Conservation (phyloP, 2,329 filamentous ascomycete genomes). For the Aspergillus aculeatinus region DNA sequence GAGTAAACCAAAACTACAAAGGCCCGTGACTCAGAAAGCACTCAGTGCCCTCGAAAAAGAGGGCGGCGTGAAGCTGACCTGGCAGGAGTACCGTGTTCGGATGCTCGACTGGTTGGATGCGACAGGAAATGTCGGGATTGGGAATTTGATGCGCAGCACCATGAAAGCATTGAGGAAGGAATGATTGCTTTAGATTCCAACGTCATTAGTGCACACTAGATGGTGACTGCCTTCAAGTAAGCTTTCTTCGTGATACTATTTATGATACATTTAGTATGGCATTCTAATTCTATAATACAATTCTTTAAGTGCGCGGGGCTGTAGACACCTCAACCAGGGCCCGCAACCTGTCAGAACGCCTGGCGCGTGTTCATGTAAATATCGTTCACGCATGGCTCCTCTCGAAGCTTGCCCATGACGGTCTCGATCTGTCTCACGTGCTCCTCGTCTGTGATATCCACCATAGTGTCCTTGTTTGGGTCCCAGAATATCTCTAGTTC, state of each 20-base stretch:
- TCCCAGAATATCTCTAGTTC: conserved; percentile 82
- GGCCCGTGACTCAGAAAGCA: conserved; percentile 67
- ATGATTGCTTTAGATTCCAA: conserved; percentile 3
- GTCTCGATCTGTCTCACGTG: conserved; percentile 58
- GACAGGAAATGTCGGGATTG: conserved; percentile 64
- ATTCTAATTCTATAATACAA: background rate
- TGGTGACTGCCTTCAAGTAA: background rate
- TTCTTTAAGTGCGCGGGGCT: background rate
- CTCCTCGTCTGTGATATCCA: conserved; percentile 59
- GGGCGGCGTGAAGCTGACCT: conserved; percentile 66
- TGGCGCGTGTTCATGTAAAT: conserved; percentile 68
- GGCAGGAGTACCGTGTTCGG: conserved; percentile 73
- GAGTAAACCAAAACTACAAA: conserved; percentile 28
- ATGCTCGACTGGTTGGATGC: conserved; percentile 67
- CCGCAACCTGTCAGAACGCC: conserved; percentile 22
- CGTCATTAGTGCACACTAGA: too few relatives aligned
- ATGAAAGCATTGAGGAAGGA: conserved; percentile 70
- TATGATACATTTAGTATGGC: background rate
- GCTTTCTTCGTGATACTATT: background rate
- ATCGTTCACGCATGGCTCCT: conserved; percentile 71
- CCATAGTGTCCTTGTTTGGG: conserved; percentile 75
- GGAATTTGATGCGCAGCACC: conserved; percentile 73
- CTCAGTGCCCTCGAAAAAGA: conserved; percentile 62
- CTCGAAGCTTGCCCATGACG: conserved; percentile 56
- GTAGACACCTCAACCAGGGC: background rate